Conservation (phyloP, 2,329 filamentous ascomycete genomes). For the Stachybotrys chlorohalonatus region DNA sequence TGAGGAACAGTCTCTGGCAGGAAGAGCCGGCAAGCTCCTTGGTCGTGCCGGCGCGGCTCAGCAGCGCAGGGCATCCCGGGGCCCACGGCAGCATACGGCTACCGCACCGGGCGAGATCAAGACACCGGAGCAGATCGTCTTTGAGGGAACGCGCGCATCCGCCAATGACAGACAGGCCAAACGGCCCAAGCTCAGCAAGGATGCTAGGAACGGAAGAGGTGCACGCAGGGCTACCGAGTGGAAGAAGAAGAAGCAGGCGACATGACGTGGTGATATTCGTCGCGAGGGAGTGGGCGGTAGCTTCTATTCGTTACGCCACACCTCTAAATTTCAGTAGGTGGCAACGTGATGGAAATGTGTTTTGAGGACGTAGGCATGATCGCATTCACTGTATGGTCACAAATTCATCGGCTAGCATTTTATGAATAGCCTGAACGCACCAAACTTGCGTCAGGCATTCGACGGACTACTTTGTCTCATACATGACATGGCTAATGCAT, state of each 20-base stretch:
- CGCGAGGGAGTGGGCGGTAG: too few species aligned
- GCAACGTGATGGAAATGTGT: too few species aligned
- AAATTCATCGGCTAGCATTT: too few species aligned
- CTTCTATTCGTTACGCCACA: too few species aligned
- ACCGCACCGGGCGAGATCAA: slow-evolving; percentile 27
- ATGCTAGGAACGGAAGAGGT: slow-evolving; percentile 35
- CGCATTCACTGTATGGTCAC: too few species aligned
- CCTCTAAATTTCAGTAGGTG: too few species aligned
- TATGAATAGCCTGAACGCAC: too few species aligned
- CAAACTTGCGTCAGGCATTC: too few species aligned
- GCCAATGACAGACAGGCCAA: slow-evolving; percentile 53
- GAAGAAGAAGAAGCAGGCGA: slow-evolving; percentile 27
- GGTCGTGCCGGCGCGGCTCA: slow-evolving; percentile 56
- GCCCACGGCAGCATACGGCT: background rate
- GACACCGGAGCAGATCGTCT: slow-evolving; percentile 64
- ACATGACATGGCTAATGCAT: too few species aligned
- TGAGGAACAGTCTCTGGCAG: slow-evolving; percentile 60
- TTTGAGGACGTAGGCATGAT: too few species aligned
- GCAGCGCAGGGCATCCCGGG: slow-evolving; percentile 23
- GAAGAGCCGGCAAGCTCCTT: slow-evolving; percentile 66
- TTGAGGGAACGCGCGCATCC: slow-evolving; percentile 70
- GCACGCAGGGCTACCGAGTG: slow-evolving; percentile 32
- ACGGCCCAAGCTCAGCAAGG: slow-evolving; percentile 51
- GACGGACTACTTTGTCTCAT: too few species aligned
- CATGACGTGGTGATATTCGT: background rate